Percentiles rank a stretch among this genome's conserved stretches.
Conservation (phyloP, 768 basidiomycete genomes). For the Inosperma sp. region DNA sequence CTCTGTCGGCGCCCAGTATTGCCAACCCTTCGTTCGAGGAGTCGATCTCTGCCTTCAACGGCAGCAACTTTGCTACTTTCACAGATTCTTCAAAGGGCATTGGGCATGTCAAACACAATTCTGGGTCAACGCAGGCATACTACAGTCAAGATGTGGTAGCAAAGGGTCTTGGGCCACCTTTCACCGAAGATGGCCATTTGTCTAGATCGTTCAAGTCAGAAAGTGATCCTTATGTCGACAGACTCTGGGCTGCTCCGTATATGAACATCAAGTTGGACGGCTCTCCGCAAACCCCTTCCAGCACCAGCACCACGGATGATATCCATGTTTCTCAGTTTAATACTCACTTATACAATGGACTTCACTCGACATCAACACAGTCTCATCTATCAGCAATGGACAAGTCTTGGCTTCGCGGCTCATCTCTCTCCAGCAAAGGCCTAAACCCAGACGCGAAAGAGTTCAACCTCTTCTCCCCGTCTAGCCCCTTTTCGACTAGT, state of each 20-base stretch:
- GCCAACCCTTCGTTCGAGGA: neutral
- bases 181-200: constrained; percentile 17
- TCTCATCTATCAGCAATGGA: neutral
- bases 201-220: constrained; percentile 36
- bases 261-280: neutral
- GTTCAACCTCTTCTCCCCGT: constrained; percentile 51
- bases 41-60: neutral
- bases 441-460: constrained; percentile 86
- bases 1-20: neutral
- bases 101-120: neutral
- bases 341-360: neutral
- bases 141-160: constrained; percentile 10
- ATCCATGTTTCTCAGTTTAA: neutral
- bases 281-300: neutral
- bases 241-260: constrained; percentile 39
- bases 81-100: neutral
- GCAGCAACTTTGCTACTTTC: neutral
- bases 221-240: constrained; percentile 46
- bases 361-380: neutral
- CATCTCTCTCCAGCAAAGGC: constrained; percentile 42
- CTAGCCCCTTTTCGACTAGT: constrained; percentile 14
- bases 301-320: neutral
- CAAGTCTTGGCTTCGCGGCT: neutral
- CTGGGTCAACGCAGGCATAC: constrained; percentile 4
- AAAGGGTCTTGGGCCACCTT: constrained; percentile 13